Evolutionary conservation across 2,329 filamentous ascomycete genomes (phyloP).

Genomic region (Colletotrichum higginsianum): DNA sequence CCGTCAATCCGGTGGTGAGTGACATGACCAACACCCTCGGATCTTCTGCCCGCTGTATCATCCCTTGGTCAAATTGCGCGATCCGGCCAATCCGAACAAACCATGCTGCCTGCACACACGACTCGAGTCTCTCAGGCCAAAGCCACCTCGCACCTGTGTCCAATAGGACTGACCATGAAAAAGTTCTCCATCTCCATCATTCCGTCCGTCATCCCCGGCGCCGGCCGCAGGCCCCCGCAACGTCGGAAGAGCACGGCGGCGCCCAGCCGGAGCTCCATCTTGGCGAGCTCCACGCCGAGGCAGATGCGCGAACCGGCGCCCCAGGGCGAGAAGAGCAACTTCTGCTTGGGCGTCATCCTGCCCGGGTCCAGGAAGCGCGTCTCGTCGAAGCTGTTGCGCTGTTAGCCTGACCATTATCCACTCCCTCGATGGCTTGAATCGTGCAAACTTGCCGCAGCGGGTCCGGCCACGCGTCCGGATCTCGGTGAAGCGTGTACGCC

Average conservation of each 20-base stretch:
- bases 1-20: not conserved
- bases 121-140: constrained; percentile 3
- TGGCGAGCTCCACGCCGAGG: constrained; percentile 70
- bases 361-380: constrained; percentile 25
- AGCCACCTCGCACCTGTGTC: constrained; percentile 50
- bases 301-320: constrained; percentile 65
- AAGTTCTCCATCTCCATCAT: constrained; percentile 54
- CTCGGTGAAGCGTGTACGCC: constrained; percentile 62
- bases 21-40: not conserved
- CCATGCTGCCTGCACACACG: not conserved
- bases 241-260: constrained; percentile 67
- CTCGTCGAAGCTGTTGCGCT: constrained; percentile 27
- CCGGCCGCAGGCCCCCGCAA: constrained; percentile 54
- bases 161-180: constrained; percentile 52
- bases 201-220: constrained; percentile 53
- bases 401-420: not conserved
- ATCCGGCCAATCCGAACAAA: not conserved
- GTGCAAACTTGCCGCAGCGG: constrained; percentile 49
- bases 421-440: not conserved
- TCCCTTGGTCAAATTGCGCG: not conserved
- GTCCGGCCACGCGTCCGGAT: constrained; percentile 57
- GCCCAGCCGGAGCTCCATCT: constrained; percentile 68
- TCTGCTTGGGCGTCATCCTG: constrained; percentile 54
- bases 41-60: not conserved
- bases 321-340: constrained; percentile 66